These are phyloP conservation scores for Moniliella sp. DNA, from an alignment of 1,284 basidiomycete species.

Conservation along the genomic window DNA sequence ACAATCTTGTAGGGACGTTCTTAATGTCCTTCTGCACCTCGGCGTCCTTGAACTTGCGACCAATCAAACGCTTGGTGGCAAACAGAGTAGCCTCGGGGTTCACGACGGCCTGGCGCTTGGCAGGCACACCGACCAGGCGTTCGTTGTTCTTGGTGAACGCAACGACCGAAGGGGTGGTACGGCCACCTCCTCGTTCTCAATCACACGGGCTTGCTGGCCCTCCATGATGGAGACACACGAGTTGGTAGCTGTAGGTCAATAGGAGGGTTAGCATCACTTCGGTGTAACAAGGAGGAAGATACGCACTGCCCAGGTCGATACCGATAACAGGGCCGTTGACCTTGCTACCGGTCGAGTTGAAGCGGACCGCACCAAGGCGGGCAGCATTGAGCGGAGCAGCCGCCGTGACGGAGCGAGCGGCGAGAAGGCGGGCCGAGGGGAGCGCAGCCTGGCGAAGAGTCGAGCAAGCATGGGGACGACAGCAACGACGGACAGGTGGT, in stretches of 20 bases:
- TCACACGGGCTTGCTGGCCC: constrained; percentile 65
- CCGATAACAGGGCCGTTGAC: constrained; percentile 28
- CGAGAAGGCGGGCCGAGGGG: too few species aligned
- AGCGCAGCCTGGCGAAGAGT: too few species aligned
- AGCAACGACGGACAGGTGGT: too few species aligned
- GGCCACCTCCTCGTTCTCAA: constrained; percentile 90
- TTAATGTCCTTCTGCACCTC: constrained; percentile 77
- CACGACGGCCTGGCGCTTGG: constrained; percentile 88
- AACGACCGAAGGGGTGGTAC: constrained; percentile 91
- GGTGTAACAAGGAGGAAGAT: background rate
- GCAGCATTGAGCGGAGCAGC: background rate
- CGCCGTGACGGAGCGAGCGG: background rate
- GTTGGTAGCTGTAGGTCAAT: constrained; percentile 21
- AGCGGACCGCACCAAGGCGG: background rate
- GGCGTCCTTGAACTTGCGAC: constrained; percentile 72
- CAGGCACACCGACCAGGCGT: constrained; percentile 69
- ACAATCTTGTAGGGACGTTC: constrained; percentile 54
- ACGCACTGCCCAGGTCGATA: constrained; percentile 30
- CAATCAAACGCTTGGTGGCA: constrained; percentile 87
- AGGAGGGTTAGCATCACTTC: background rate
- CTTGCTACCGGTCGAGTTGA: constrained; percentile 11
- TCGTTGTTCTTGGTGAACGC: constrained; percentile 70
- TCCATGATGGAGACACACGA: constrained; percentile 47
- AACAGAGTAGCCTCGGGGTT: constrained; percentile 45
- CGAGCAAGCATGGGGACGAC: too few species aligned